Evolutionary conservation across 257 asterid genomes (phyloP), one percentile per base, ranked within the genome.

Genomic region (Coffea canephora): DNA sequence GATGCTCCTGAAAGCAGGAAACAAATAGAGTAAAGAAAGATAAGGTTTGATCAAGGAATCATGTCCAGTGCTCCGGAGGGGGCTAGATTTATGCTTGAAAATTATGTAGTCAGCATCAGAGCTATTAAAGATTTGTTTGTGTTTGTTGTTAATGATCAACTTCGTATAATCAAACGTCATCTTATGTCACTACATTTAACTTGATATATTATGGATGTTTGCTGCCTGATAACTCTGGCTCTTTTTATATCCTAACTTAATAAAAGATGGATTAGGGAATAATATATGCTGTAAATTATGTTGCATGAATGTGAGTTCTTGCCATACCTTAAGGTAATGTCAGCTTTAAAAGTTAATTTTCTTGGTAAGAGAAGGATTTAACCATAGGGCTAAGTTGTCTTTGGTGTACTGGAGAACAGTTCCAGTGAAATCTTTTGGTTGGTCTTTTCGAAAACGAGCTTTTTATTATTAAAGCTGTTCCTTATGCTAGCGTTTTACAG

Each of bases 401-500:
- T 50, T 52, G 54, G 54, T 46, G 10, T 49, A 36, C 55, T 16
- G 50, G 25, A 13, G 5, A 74, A 18, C 39, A 36, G 13, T 55
- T 74, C 13, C 15, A 31, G 34, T 52, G 23, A 45, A 23, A 11
- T 21, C 11, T 57, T 54, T n/a, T 75, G 3, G 14, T 57, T 62
- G 59, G 48, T 41, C 27, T 5, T 39, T 62, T 61, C 10, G 61
- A 61, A 61, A 61, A n/a, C 67, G 10, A 18, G 67, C 67, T 23
- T 61, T 61, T 23, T 61, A 23, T 23, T 27, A 21, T 61, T 23
- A 23, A 61, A 23, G 34, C 41, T 10, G 69, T 64, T 64, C 14
- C 69, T 61, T 0, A 76, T 66, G 3, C 25, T 31, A 25, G 64
- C 18, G 13, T 69, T 50, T 71, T 78, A 1, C 92, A 96, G 99